A percentile compares a stretch with the other conserved stretches of the same genome.
Conservation (phyloP, 116 monocot species). For the Dioscorea cayenensis region DNA sequence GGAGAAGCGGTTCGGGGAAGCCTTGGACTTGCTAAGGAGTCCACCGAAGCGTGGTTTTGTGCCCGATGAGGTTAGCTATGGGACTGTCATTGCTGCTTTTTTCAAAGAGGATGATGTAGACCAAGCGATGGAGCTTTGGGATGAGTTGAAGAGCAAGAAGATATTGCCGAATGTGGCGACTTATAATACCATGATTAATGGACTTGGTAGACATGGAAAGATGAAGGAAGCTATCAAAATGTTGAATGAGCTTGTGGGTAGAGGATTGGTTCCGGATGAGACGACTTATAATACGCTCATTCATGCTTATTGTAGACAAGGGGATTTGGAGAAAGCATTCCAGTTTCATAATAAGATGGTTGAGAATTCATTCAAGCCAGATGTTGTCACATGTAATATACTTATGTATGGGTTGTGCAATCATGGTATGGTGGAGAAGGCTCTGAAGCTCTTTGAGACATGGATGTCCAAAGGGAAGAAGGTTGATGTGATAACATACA, state of each 20-base stretch:
- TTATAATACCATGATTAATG: constrained; percentile 78
- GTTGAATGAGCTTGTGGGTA: constrained; percentile 60
- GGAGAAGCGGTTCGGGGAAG: constrained; percentile 57
- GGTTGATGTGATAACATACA: constrained; percentile 80
- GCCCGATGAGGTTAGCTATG: constrained; percentile 86
- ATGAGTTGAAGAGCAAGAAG: constrained; percentile 61
- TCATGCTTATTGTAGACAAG: constrained; percentile 68
- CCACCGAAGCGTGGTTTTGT: constrained; percentile 66
- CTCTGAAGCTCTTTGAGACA: constrained; percentile 62
- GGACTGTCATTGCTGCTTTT: constrained; percentile 61
- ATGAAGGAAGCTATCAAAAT: constrained; percentile 51
- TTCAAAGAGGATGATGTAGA: constrained; percentile 52
- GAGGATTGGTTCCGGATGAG: constrained; percentile 76
- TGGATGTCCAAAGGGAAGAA: constrained; percentile 75
- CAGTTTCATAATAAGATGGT: constrained; percentile 91
- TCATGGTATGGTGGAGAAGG: constrained; percentile 63
- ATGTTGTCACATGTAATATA: constrained; percentile 89
- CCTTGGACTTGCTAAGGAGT: constrained; percentile 52
- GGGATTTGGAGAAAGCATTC: constrained; percentile 82
- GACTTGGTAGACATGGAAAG: constrained; percentile 48
- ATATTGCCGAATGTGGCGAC: constrained; percentile 51
- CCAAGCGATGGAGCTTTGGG: constrained; percentile 62
- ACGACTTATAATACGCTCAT: constrained; percentile 84
- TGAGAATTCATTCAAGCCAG: constrained; percentile 73
- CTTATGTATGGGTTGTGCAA: constrained; percentile 67